phyloP scores from a whole-genome alignment of 2,329 filamentous ascomycete genomes.

The Trichoderma brevicompactum region DNA sequence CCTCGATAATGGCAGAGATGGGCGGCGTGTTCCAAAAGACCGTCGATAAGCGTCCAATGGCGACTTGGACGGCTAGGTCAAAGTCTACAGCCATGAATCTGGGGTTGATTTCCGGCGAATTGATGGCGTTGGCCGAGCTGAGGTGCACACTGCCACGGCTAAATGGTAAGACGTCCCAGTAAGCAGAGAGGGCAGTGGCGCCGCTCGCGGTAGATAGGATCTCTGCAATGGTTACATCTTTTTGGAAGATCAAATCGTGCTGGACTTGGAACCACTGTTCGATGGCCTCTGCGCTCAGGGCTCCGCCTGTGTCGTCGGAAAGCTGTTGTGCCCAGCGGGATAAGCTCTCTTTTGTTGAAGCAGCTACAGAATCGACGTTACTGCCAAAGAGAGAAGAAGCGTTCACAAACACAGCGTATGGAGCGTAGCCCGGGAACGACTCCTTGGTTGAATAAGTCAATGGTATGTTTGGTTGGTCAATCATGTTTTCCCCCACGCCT shows the following conservation, averaged over 20 bases:
- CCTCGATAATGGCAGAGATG: constrained; percentile 8
- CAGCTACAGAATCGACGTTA: constrained; percentile 34
- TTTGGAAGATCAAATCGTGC: constrained; percentile 53
- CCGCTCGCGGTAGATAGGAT: constrained; percentile 45
- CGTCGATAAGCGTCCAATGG: constrained; percentile 38
- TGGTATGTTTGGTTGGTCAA: constrained; percentile 49
- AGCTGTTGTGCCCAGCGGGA: constrained; percentile 40
- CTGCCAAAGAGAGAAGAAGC: constrained; percentile 44
- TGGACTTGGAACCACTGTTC: constrained; percentile 50
- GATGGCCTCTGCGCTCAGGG: constrained; percentile 40
- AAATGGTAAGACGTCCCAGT: constrained; percentile 53
- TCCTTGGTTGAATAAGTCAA: constrained; percentile 36
- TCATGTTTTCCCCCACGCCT: constrained; percentile 47
- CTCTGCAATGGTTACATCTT: constrained; percentile 52
- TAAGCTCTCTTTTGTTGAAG: constrained; percentile 36
- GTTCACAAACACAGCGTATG: constrained; percentile 43
- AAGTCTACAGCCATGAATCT: constrained; percentile 50
- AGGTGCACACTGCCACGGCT: constrained; percentile 64
- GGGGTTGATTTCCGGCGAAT: constrained; percentile 44
- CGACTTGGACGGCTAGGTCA: constrained; percentile 55
- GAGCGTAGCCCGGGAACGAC: constrained; percentile 36
- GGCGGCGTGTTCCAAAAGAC: constrained; percentile 41
- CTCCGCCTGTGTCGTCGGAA: constrained; percentile 36
- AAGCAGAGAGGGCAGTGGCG: constrained; percentile 43
- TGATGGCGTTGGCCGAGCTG: constrained; percentile 45